These are phyloP conservation scores for Stephania yunnanensis DNA, from an alignment of 164 flowering plant genomes.

Conservation along the genomic window DNA sequence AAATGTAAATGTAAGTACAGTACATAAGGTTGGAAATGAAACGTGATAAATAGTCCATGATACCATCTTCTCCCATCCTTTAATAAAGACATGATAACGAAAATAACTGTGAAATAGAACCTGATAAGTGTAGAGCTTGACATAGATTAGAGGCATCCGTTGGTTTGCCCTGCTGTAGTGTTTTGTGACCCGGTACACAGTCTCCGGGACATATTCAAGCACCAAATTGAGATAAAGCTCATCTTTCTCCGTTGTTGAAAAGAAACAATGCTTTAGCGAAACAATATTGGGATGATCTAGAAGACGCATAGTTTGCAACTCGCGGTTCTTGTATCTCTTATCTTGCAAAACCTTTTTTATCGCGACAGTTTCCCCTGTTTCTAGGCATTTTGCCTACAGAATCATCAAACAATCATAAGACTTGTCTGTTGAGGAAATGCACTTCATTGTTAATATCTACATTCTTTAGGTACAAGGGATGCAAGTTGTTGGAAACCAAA, in stretches of 20 bases:
- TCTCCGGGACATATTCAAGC: slow-evolving; percentile 78
- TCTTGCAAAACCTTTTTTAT: slow-evolving; percentile 75
- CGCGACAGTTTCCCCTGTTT: slow-evolving; percentile 71
- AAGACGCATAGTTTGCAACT: slow-evolving; percentile 74
- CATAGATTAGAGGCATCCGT: slow-evolving; percentile 69
- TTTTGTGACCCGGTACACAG: slow-evolving; percentile 56
- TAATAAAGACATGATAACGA: background rate
- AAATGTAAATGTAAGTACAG: background rate
- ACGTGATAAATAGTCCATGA: background rate
- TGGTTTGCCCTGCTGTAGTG: slow-evolving; percentile 66
- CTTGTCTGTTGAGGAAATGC: background rate
- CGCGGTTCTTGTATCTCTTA: slow-evolving; percentile 74
- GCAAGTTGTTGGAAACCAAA: background rate
- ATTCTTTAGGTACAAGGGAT: background rate
- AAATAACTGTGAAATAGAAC: slow-evolving; percentile 17
- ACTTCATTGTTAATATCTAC: background rate
- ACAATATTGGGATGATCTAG: slow-evolving; percentile 78
- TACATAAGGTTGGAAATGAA: background rate
- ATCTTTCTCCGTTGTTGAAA: slow-evolving; percentile 70
- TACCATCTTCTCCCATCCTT: background rate
- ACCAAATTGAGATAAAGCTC: slow-evolving; percentile 77
- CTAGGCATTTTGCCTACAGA: slow-evolving; percentile 62
- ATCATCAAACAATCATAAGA: background rate
- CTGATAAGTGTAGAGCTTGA: slow-evolving; percentile 67
- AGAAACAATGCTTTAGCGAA: slow-evolving; percentile 68